Percentiles rank a stretch among this genome's conserved stretches.
These are phyloP conservation scores for Eucalyptus pumila DNA, from an alignment of 345 rosid genomes.

Conservation along the genomic window DNA sequence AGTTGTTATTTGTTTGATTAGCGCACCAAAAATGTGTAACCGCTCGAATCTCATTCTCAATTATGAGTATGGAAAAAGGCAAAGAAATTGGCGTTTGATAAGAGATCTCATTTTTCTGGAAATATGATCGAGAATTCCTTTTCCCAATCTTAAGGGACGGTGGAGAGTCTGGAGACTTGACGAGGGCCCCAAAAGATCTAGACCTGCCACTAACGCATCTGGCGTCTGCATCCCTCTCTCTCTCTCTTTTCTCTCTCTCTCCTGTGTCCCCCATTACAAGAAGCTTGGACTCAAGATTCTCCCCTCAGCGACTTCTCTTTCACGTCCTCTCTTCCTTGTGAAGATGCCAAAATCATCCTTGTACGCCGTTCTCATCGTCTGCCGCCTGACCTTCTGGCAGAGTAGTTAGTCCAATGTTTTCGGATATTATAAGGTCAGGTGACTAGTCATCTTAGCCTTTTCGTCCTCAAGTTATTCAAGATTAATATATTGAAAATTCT, in stretches of 20 bases:
- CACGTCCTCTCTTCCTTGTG: no score
- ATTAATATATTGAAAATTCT: no score
- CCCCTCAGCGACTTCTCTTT: no score
- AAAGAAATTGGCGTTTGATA: background rate
- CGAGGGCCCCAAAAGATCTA: background rate
- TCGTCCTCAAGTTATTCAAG: background rate
- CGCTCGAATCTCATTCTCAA: background rate
- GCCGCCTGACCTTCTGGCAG: background rate
- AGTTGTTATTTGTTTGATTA: no score
- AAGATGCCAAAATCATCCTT: background rate
- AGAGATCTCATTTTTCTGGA: conserved; percentile 8
- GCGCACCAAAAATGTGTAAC: no score
- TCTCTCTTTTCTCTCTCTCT: no score
- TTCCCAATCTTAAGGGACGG: background rate
- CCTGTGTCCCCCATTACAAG: no score
- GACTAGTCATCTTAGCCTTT: background rate
- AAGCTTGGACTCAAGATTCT: no score
- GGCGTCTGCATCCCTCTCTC: no score
- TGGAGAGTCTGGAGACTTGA: background rate
- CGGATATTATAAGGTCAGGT: background rate
- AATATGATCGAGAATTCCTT: conserved; percentile 14
- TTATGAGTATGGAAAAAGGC: background rate
- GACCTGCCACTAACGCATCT: background rate
- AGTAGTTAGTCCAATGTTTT: background rate
- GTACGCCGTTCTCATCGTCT: background rate